Conservation (phyloP, 306 rosid species). For the Vachellia pachyceras region DNA sequence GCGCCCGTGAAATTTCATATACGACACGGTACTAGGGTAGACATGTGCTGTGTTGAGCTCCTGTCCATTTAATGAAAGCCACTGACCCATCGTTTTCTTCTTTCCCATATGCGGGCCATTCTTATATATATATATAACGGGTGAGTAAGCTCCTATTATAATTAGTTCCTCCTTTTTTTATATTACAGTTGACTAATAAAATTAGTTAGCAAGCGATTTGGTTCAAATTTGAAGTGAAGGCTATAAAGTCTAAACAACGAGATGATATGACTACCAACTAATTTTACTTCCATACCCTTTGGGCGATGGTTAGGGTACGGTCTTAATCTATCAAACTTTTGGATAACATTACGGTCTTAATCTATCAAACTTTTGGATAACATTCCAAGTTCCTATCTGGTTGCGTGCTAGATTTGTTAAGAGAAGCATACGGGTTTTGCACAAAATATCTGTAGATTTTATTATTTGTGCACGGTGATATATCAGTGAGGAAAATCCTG, state of each 20-base stretch:
- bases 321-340: not conserved
- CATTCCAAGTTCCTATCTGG: not conserved
- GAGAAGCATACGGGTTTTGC: not conserved
- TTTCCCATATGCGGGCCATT: not conserved
- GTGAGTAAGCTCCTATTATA: not conserved
- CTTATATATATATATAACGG: conserved; percentile 4
- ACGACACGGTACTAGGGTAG: not conserved
- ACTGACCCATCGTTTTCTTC: conserved; percentile 22
- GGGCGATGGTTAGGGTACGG: not conserved
- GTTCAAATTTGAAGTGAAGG: not conserved
- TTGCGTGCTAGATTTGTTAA: not conserved
- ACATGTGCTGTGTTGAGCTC: conserved; percentile 1
- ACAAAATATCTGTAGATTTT: not conserved
- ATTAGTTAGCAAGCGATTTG: not conserved
- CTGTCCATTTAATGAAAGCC: not conserved
- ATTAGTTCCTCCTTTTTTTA: not conserved
- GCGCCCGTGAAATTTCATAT: not conserved
- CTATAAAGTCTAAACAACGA: too few relatives aligned
- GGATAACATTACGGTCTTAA: not conserved
- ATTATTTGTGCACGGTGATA: not conserved
- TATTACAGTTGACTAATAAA: not conserved
- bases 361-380: not conserved
- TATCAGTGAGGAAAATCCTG: too few relatives aligned
- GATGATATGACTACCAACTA: not conserved
- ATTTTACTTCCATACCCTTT: not conserved